Conservation (phyloP, 106 monocot species). For the Dioscorea zingiberensis region DNA sequence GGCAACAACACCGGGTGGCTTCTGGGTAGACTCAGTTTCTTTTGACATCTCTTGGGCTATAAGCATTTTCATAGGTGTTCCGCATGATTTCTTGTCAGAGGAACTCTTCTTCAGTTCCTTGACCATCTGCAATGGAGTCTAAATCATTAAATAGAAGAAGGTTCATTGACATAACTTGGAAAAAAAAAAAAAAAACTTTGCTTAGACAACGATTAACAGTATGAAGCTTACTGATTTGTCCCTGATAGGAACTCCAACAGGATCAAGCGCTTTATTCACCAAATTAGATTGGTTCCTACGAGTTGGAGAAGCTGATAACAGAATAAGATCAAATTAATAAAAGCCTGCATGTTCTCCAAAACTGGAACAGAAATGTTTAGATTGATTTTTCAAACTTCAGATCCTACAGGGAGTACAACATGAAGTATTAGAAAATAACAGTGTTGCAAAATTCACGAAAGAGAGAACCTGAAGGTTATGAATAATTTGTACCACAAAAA, state of each 20-base stretch:
- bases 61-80: slow-evolving; percentile 79
- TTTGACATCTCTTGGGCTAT: slow-evolving; percentile 79
- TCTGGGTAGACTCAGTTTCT: slow-evolving; percentile 41
- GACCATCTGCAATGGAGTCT: slow-evolving; percentile 16
- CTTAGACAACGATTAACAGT: background rate
- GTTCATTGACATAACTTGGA: too few species aligned
- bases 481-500: too few species aligned
- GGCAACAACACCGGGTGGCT: slow-evolving; percentile 67
- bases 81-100: slow-evolving; percentile 34
- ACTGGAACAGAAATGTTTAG: too few species aligned
- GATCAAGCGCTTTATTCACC: slow-evolving; percentile 27
- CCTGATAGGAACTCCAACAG: slow-evolving; percentile 14
- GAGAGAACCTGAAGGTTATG: background rate
- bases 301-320: slow-evolving; percentile 27
- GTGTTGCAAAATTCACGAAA: background rate
- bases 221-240: slow-evolving; percentile 26
- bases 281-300: slow-evolving; percentile 19
- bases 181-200: too few species aligned
- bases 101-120: slow-evolving; percentile 35
- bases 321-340: too few species aligned
- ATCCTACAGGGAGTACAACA: too few species aligned
- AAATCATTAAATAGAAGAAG: too few species aligned
- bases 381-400: too few species aligned
- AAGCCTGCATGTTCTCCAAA: too few species aligned
- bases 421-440: background rate